These are phyloP conservation scores for Geotrichum histeridarum DNA, from an alignment of 1,139 yeast species.

Conservation along the genomic window DNA sequence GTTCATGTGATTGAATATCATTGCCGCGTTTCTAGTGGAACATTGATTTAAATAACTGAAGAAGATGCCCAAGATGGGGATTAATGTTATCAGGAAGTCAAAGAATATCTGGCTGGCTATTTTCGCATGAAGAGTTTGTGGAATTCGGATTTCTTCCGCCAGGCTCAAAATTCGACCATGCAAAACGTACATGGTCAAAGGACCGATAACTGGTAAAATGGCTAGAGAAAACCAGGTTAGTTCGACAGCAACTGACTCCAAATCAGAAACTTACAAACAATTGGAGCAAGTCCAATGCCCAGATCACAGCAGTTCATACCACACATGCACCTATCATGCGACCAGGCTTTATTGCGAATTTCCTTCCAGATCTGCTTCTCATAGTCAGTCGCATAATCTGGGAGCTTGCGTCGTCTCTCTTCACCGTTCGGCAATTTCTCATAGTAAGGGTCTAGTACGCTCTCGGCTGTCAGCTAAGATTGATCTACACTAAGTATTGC, in stretches of 20 bases:
- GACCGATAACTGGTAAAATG: conserved; percentile 74
- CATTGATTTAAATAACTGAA: conserved; percentile 79
- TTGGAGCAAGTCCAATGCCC: conserved; percentile 72
- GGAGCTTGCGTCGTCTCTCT: conserved; percentile 52
- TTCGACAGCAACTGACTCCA: conserved; percentile 21
- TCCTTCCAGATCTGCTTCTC: conserved; percentile 67
- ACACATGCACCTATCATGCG: conserved; percentile 70
- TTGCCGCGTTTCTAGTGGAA: conserved; percentile 83
- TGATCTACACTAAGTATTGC: neutral
- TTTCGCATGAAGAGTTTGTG: conserved; percentile 54
- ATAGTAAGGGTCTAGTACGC: conserved; percentile 62
- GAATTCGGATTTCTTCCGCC: conserved; percentile 59
- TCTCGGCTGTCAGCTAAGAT: neutral
- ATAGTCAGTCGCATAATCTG: conserved; percentile 52
- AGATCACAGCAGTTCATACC: conserved; percentile 52
- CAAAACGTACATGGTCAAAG: conserved; percentile 68
- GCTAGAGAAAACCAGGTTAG: conserved; percentile 27
- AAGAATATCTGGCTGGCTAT: conserved; percentile 68
- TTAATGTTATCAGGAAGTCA: conserved; percentile 67
- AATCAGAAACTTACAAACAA: conserved; percentile 18
- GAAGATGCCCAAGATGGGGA: conserved; percentile 73
- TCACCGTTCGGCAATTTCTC: conserved; percentile 49
- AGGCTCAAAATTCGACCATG: conserved; percentile 60
- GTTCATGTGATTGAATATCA: conserved; percentile 46
- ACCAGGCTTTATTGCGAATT: conserved; percentile 76